Evolutionary conservation across 2,329 filamentous ascomycete species (phyloP).

Genomic region (Trichoderma semiorbis): DNA sequence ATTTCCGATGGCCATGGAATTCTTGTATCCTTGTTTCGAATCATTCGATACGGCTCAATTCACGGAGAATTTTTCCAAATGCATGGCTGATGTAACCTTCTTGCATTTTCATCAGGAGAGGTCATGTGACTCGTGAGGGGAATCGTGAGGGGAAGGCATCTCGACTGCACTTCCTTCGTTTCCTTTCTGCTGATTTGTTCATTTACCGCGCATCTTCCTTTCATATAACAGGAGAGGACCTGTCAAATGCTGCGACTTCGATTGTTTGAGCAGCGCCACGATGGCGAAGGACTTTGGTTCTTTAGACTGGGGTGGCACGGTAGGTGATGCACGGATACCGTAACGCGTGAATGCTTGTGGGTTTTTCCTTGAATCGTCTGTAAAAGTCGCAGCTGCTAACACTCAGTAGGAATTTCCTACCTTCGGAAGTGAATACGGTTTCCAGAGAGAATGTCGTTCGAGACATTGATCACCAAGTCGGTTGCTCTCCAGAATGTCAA

Average conservation of each 20-base stretch:
- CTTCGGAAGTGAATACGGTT: background rate
- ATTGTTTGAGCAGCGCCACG: background rate
- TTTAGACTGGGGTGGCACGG: background rate
- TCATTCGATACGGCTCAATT: background rate
- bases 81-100: conserved; percentile 7
- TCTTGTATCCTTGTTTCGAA: background rate
- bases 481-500: background rate
- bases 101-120: background rate
- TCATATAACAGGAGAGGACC: background rate
- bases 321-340: background rate
- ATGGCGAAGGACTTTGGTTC: background rate
- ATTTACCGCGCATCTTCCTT: background rate
- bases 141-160: conserved; percentile 18
- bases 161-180: background rate
- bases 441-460: background rate
- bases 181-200: background rate
- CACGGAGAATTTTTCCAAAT: background rate
- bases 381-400: background rate
- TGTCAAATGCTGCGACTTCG: background rate
- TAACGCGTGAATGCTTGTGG: background rate
- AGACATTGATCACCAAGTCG: background rate
- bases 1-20: background rate
- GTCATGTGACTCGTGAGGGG: conserved; percentile 19
- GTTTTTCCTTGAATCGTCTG: background rate
- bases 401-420: background rate